phyloP scores from a whole-genome alignment of 2,329 filamentous ascomycete species.

The Pezicula carpinea region DNA sequence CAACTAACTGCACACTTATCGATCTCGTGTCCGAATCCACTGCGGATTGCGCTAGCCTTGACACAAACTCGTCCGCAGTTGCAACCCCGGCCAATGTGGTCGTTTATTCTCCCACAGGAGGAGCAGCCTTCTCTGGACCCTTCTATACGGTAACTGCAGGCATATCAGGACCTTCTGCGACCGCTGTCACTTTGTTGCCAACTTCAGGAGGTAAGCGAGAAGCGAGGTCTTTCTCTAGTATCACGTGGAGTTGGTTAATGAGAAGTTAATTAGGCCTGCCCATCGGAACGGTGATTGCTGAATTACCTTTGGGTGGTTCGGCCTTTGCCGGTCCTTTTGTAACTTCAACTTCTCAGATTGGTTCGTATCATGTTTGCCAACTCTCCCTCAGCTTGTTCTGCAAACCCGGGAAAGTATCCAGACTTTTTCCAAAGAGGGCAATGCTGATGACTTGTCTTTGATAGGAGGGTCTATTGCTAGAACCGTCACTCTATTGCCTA shows the following conservation, averaged over 20 bases:
- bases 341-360: background rate
- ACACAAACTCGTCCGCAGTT: background rate
- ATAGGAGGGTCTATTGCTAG: background rate
- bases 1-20: background rate
- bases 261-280: too few relatives aligned
- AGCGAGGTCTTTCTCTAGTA: too few relatives aligned
- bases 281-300: background rate
- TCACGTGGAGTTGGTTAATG: too few relatives aligned
- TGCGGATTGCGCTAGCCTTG: background rate
- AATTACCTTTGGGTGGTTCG: background rate
- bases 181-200: background rate
- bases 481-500: background rate
- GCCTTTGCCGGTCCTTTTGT: background rate
- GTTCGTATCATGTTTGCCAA: background rate
- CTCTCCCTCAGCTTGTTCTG: constrained; percentile 8
- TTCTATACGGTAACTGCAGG: background rate
- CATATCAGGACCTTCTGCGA: background rate
- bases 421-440: background rate
- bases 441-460: too few relatives aligned
- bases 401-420: too few relatives aligned
- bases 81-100: background rate
- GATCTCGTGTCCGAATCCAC: background rate
- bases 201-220: background rate
- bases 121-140: background rate
- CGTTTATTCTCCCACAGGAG: background rate